Conservation (phyloP, 768 basidiomycete species). For the Suillus subluteus region DNA sequence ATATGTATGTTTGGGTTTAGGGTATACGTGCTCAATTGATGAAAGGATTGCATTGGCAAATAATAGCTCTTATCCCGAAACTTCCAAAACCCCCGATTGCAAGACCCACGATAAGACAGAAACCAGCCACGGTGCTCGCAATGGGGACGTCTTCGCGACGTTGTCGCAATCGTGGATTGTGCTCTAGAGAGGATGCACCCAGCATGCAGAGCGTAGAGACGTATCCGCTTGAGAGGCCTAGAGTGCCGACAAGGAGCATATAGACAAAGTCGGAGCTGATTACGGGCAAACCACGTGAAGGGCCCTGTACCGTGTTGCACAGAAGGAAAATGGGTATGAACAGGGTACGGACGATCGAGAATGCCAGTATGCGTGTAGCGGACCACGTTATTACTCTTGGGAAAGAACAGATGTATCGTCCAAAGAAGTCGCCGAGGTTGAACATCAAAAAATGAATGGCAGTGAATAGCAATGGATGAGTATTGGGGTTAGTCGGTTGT, state of each 20-base stretch:
- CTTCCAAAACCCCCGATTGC: constrained; percentile 76
- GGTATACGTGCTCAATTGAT: constrained; percentile 19
- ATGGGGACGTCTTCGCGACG: constrained; percentile 79
- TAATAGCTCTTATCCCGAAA: constrained; percentile 72
- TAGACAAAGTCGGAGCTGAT: constrained; percentile 80
- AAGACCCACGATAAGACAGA: constrained; percentile 78
- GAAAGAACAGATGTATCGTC: constrained; percentile 70
- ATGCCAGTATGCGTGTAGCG: constrained; percentile 56
- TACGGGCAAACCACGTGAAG: constrained; percentile 36
- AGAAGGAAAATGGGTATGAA: constrained; percentile 87
- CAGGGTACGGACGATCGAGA: constrained; percentile 72
- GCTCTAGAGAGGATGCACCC: constrained; percentile 76
- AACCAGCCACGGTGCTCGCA: constrained; percentile 80
- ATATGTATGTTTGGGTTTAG: not conserved
- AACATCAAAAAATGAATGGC: constrained; percentile 80
- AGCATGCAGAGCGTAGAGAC: constrained; percentile 81
- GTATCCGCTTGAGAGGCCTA: constrained; percentile 83
- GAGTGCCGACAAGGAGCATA: constrained; percentile 70
- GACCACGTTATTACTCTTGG: constrained; percentile 72
- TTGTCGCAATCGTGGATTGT: constrained; percentile 74
- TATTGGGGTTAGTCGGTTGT: constrained; percentile 59
- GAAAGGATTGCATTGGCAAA: constrained; percentile 82
- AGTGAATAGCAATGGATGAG: constrained; percentile 81
- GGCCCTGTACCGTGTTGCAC: constrained; percentile 74
- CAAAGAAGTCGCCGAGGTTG: constrained; percentile 72